These are phyloP conservation scores for Vitis riparia DNA, from an alignment of 164 flowering plant species.

Conservation along the genomic window DNA sequence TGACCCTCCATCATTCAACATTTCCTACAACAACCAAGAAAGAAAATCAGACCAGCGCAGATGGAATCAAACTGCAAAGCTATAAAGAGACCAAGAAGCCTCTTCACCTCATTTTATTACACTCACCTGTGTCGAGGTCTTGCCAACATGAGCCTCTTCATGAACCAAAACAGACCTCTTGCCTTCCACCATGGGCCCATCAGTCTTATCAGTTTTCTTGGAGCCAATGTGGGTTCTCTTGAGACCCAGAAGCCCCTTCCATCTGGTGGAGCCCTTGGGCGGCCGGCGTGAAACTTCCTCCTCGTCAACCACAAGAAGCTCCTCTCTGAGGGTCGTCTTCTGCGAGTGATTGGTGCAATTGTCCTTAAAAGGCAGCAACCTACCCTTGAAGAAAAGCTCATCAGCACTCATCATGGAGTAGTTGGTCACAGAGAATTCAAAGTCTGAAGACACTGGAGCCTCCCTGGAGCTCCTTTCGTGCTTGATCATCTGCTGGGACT, in stretches of 20 bases:
- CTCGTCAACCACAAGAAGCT: slow-evolving; percentile 46
- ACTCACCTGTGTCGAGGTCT: slow-evolving; percentile 26
- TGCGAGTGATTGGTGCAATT: slow-evolving; percentile 28
- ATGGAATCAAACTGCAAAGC: neutral
- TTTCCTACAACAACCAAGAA: slow-evolving; percentile 20
- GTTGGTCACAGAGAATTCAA: slow-evolving; percentile 63
- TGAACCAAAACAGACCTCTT: slow-evolving; percentile 19
- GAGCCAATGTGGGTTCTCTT: slow-evolving; percentile 46
- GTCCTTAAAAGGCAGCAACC: slow-evolving; percentile 62
- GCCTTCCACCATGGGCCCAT: slow-evolving; percentile 21
- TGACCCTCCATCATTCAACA: slow-evolving; percentile 26
- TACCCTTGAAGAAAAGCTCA: slow-evolving; percentile 69
- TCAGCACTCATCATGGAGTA: slow-evolving; percentile 68
- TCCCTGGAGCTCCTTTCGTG: slow-evolving; percentile 30
- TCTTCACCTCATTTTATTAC: neutral
- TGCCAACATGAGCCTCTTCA: slow-evolving; percentile 21
- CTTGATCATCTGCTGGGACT: slow-evolving; percentile 31
- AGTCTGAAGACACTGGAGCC: slow-evolving; percentile 54
- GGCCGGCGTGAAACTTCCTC: slow-evolving; percentile 32
- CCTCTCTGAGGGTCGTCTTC: slow-evolving; percentile 56
- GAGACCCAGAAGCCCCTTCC: slow-evolving; percentile 63
- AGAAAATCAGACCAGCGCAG: neutral
- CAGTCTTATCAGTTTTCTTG: slow-evolving; percentile 41
- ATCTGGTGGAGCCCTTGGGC: slow-evolving; percentile 43
- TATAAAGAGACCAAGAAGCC: neutral